phyloP scores from a whole-genome alignment of 2,329 filamentous ascomycete genomes.

The Ciborinia camelliae region DNA sequence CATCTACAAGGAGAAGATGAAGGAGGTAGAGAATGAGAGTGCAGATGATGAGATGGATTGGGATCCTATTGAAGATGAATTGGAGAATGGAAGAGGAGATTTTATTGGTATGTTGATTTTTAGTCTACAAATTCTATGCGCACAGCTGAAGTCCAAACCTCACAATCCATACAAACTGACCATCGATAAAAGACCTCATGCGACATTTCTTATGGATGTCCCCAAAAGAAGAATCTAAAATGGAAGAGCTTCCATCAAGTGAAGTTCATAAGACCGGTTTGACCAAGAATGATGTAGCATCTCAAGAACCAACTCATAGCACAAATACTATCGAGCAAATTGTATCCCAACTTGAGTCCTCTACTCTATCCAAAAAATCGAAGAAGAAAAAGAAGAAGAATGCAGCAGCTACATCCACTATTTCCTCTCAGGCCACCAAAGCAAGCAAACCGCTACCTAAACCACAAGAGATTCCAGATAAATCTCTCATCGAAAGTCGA shows the following conservation, averaged over 20 bases:
- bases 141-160: background rate
- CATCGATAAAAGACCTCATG: slow-evolving; percentile 21
- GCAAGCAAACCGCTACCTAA: background rate
- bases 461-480: slow-evolving; percentile 34
- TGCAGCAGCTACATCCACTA: slow-evolving; percentile 20
- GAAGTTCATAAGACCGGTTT: background rate
- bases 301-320: background rate
- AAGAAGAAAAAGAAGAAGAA: slow-evolving; percentile 40
- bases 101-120: slow-evolving; percentile 39
- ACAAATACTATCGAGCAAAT: background rate
- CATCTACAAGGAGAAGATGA: slow-evolving; percentile 42
- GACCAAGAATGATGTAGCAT: background rate
- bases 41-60: slow-evolving; percentile 41
- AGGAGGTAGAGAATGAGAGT: slow-evolving; percentile 31
- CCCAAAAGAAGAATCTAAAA: background rate
- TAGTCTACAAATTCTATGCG: background rate
- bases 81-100: slow-evolving; percentile 44
- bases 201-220: slow-evolving; percentile 27
- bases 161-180: background rate
- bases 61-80: slow-evolving; percentile 48
- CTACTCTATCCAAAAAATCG: slow-evolving; percentile 21
- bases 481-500: slow-evolving; percentile 44
- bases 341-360: background rate
- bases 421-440: slow-evolving; percentile 17
- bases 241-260: background rate